phyloP scores from a whole-genome alignment of 2,329 filamentous ascomycete species.

The Xylaria sp. region DNA sequence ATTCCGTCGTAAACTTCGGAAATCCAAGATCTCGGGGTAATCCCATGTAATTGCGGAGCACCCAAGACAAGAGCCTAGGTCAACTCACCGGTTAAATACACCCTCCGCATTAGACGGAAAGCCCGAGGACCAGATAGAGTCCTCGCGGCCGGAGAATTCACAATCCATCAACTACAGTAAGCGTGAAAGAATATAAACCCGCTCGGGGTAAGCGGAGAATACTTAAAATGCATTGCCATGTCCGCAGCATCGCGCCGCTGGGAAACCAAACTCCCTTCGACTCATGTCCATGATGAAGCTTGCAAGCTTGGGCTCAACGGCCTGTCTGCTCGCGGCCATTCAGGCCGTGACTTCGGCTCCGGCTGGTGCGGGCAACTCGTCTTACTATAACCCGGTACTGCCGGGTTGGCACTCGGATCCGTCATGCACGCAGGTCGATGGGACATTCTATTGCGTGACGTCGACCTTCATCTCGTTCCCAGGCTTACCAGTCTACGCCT shows the following conservation, averaged over 20 bases:
- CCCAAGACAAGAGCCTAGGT: conserved; percentile 7
- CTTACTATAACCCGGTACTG: conserved; percentile 57
- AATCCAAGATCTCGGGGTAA: neutral
- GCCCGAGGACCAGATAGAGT: neutral
- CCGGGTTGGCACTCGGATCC: conserved; percentile 63
- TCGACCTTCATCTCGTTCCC: conserved; percentile 65
- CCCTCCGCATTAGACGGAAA: conserved; percentile 8
- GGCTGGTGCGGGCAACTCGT: conserved; percentile 34
- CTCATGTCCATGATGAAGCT: conserved; percentile 33
- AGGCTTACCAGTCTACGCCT: conserved; percentile 63
- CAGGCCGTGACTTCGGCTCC: conserved; percentile 10
- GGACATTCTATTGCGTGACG: conserved; percentile 62
- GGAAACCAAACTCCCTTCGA: neutral
- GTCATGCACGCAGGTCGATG: conserved; percentile 51
- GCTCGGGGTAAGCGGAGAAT: conserved; percentile 7
- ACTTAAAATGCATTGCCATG: conserved; percentile 8
- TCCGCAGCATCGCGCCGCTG: neutral
- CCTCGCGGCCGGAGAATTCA: conserved; percentile 23
- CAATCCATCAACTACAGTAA: neutral
- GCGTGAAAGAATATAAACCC: neutral
- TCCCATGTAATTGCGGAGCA: conserved; percentile 23
- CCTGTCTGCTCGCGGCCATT: conserved; percentile 20
- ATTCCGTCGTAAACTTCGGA: neutral
- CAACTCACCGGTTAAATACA: conserved; percentile 30
- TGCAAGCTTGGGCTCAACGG: neutral